phyloP scores from a whole-genome alignment of 2,329 filamentous ascomycete species.

The Rhynchosporium graminicola region DNA sequence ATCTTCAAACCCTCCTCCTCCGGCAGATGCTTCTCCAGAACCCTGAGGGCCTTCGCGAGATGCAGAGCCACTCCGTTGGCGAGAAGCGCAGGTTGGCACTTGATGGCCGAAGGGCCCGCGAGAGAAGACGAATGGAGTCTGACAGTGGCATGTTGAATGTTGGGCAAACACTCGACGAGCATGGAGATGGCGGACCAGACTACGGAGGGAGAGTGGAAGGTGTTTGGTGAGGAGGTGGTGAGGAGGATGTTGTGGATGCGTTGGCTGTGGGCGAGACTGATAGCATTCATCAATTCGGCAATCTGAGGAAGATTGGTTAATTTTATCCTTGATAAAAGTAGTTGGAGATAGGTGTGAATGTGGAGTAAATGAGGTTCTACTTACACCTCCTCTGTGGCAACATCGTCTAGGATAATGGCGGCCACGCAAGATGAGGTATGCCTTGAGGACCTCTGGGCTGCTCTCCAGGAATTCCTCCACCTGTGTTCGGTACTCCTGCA shows the following conservation, averaged over 20 bases:
- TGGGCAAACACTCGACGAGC: constrained; percentile 9
- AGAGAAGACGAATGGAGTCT: background rate
- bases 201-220: background rate
- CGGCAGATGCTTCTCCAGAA: constrained; percentile 2
- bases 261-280: background rate
- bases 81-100: background rate
- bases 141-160: constrained; percentile 7
- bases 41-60: constrained; percentile 1
- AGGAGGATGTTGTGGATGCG: constrained; percentile 8
- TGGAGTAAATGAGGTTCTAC: background rate
- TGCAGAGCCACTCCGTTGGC: background rate
- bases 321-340: background rate
- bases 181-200: constrained; percentile 14
- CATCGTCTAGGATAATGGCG: background rate
- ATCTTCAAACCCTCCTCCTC: constrained; percentile 8
- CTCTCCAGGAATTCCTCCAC: background rate
- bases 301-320: background rate
- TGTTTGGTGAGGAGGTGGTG: background rate
- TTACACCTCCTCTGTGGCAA: background rate
- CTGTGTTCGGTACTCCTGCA: background rate
- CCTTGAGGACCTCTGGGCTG: background rate
- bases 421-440: background rate
- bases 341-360: background rate
- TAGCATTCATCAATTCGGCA: background rate
- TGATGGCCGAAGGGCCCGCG: too few species aligned